Conservation (phyloP, 106 monocot species). For the Cymbidium sinense region DNA sequence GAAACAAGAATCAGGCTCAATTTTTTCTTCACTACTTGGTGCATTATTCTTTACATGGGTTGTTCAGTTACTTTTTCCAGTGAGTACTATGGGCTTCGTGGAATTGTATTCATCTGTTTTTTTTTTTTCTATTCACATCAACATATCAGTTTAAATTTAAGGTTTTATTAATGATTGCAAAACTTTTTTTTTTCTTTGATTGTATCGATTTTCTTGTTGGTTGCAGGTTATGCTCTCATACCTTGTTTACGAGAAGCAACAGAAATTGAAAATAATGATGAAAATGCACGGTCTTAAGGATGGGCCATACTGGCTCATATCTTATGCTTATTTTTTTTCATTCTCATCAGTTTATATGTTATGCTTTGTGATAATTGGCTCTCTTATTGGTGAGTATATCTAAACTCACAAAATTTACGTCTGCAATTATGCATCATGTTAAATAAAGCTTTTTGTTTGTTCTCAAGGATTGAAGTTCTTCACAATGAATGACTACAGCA, state of each 20-base stretch:
- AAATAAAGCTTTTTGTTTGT: slow-evolving; percentile 2
- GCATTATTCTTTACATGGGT: slow-evolving; percentile 73
- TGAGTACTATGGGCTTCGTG: slow-evolving; percentile 20
- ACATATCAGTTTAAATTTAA: background rate
- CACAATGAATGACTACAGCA: slow-evolving; percentile 57
- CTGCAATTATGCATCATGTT: background rate
- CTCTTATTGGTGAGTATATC: slow-evolving; percentile 48
- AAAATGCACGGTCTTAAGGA: slow-evolving; percentile 93
- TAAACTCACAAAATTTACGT: background rate
- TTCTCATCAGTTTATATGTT: slow-evolving; percentile 59
- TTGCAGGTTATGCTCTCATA: slow-evolving; percentile 58
- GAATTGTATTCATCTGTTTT: background rate
- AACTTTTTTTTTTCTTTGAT: background rate
- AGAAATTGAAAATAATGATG: slow-evolving; percentile 76
- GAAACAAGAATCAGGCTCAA: slow-evolving; percentile 33
- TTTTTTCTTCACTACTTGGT: slow-evolving; percentile 63
- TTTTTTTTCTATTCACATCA: background rate
- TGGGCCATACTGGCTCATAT: slow-evolving; percentile 76
- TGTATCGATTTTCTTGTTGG: background rate
- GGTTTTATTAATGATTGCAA: background rate
- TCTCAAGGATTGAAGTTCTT: slow-evolving; percentile 60
- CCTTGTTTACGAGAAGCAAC: slow-evolving; percentile 76
- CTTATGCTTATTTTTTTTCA: slow-evolving; percentile 67
- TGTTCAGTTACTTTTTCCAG: slow-evolving; percentile 61
- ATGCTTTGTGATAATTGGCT: slow-evolving; percentile 64